Evolutionary conservation across 805 yeast genomes (phyloP).

Genomic region (Suhomyces kilbournensis): DNA sequence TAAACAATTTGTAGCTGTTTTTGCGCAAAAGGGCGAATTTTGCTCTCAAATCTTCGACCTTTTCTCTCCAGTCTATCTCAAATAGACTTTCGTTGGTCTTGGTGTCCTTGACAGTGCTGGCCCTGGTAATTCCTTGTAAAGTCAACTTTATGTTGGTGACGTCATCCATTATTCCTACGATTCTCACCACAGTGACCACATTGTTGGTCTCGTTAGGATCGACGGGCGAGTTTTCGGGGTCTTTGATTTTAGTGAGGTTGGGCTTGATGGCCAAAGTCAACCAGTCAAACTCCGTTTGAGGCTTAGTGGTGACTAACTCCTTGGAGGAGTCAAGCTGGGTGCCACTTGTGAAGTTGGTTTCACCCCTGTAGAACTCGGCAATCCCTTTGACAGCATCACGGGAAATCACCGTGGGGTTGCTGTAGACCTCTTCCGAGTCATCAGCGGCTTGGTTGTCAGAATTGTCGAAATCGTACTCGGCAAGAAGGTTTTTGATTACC

Average conservation of each 20-base stretch:
- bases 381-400: slow-evolving; percentile 32
- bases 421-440: slow-evolving; percentile 9
- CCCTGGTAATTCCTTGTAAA: slow-evolving; percentile 51
- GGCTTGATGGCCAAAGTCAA: slow-evolving; percentile 36
- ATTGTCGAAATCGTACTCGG: slow-evolving; percentile 33
- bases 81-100: slow-evolving; percentile 25
- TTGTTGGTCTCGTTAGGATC: slow-evolving; percentile 8
- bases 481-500: slow-evolving; percentile 28
- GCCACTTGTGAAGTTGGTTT: slow-evolving; percentile 3
- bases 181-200: slow-evolving; percentile 44
- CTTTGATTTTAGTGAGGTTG: slow-evolving; percentile 29
- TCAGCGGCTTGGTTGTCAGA: slow-evolving; percentile 4
- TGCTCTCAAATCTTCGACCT: slow-evolving; percentile 15
- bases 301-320: background rate
- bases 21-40: slow-evolving; percentile 18
- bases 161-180: slow-evolving; percentile 47
- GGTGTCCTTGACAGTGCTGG: slow-evolving; percentile 13
- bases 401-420: slow-evolving; percentile 24
- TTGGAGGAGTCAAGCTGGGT: background rate
- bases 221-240: slow-evolving; percentile 11
- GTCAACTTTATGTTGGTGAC: slow-evolving; percentile 44
- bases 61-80: slow-evolving; percentile 22
- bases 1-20: slow-evolving; percentile 23
- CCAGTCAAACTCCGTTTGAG: slow-evolving; percentile 30
- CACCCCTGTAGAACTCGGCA: slow-evolving; percentile 14